Conservation (phyloP, 2,329 filamentous ascomycete genomes). For the Arachnomyces sp. region DNA sequence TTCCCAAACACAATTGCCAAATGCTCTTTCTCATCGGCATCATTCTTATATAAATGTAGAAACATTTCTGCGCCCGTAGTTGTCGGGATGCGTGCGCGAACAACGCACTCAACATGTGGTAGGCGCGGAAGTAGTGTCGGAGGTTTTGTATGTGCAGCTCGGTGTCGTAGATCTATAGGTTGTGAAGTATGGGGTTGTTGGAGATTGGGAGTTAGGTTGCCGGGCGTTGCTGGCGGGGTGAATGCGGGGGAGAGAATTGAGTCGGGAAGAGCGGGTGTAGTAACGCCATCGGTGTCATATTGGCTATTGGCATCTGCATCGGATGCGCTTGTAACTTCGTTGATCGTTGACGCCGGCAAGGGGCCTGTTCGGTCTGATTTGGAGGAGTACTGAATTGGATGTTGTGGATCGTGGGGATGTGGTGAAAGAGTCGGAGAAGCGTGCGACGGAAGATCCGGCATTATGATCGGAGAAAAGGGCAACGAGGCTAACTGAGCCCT, state of each 20-base stretch:
- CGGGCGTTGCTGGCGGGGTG: conserved; percentile 41
- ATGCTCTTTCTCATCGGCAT: conserved; percentile 90
- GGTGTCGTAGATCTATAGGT: conserved; percentile 19
- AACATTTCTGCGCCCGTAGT: conserved; percentile 93
- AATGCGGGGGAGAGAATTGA: conserved; percentile 48
- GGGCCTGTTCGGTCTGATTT: not conserved
- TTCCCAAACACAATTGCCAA: conserved; percentile 93
- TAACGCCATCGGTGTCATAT: conserved; percentile 16
- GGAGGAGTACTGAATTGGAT: conserved; percentile 8
- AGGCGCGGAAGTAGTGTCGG: conserved; percentile 68
- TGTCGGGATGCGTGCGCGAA: conserved; percentile 89
- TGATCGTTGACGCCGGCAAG: not conserved
- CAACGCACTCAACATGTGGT: conserved; percentile 84
- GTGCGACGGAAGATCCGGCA: conserved; percentile 51
- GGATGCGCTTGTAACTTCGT: conserved; percentile 5
- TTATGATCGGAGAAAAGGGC: conserved; percentile 23
- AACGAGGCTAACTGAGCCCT: too few relatives aligned
- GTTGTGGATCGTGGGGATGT: conserved; percentile 21
- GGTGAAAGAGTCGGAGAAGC: conserved; percentile 44
- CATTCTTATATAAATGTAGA: conserved; percentile 87
- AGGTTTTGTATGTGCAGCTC: conserved; percentile 42
- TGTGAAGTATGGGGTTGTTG: conserved; percentile 17
- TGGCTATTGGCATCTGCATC: conserved; percentile 19
- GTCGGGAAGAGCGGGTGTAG: conserved; percentile 42
- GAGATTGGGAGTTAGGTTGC: conserved; percentile 30